Percentiles rank a stretch among this genome's conserved stretches.
Conservation (phyloP, 2,329 filamentous ascomycete species). For the Gyromitra esculenta region DNA sequence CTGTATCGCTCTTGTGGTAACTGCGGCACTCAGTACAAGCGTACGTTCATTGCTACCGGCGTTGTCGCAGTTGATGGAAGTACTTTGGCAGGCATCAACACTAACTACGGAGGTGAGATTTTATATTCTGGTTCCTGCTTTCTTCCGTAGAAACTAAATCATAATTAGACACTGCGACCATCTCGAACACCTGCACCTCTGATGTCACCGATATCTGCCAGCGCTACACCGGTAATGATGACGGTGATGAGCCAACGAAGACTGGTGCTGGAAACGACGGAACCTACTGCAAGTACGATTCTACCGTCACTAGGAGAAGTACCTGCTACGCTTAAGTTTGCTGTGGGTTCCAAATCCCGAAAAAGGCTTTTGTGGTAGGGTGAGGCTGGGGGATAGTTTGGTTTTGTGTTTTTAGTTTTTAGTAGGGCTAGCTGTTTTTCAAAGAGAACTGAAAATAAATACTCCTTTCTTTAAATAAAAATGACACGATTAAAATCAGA, state of each 20-base stretch:
- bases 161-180: conserved; percentile 55
- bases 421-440: background rate
- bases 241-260: conserved; percentile 59
- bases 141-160: background rate
- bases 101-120: conserved; percentile 59
- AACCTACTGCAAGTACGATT: conserved; percentile 49
- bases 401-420: conserved; percentile 5
- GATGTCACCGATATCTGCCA: conserved; percentile 46
- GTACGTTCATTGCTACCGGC: conserved; percentile 57
- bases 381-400: background rate
- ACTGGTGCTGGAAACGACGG: conserved; percentile 57
- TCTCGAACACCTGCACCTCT: conserved; percentile 55
- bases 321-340: conserved; percentile 34
- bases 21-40: conserved; percentile 60
- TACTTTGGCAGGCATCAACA: conserved; percentile 63
- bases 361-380: background rate
- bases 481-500: background rate
- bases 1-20: conserved; percentile 66
- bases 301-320: conserved; percentile 37
- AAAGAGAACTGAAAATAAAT: background rate
- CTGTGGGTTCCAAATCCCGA: background rate
- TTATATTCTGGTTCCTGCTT: background rate
- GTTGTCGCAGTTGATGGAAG: conserved; percentile 61
- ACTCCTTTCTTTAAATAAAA: background rate
- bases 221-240: conserved; percentile 44